These are phyloP conservation scores for Aphanomyces stellatus DNA, from an alignment of 352 stramenopile genomes.

Conservation along the genomic window DNA sequence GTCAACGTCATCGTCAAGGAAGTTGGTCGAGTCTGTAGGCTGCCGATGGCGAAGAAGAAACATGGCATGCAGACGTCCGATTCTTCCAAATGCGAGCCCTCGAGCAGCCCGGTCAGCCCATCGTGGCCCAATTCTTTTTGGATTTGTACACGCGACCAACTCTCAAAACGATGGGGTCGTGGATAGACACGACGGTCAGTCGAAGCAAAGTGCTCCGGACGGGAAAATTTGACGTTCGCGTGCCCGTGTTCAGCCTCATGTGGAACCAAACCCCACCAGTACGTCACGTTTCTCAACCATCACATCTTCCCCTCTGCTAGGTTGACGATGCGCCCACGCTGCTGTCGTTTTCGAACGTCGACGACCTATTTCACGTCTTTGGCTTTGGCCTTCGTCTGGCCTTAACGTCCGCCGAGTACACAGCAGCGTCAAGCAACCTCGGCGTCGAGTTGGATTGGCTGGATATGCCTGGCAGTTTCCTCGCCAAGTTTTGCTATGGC, in stretches of 20 bases:
- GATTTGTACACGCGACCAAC: conserved; percentile 95
- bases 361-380: conserved; percentile 95
- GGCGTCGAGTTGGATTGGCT: too few species aligned
- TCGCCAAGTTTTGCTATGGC: too few species aligned
- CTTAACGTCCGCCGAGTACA: conserved; percentile 93
- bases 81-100: background rate
- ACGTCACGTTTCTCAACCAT: background rate
- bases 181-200: conserved; percentile 90
- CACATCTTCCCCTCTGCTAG: conserved; percentile 24
- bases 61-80: background rate
- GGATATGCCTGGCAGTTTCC: too few species aligned
- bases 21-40: conserved; percentile 16
- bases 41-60: conserved; percentile 46
- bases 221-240: background rate
- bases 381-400: conserved; percentile 98
- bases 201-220: background rate
- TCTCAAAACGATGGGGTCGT: conserved; percentile 95
- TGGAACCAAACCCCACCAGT: background rate
- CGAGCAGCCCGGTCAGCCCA: conserved; percentile 25
- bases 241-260: background rate
- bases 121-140: conserved; percentile 95
- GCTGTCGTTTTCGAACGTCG: conserved; percentile 97
- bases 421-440: conserved; percentile 27
- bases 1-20: background rate
- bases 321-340: conserved; percentile 89